Evolutionary conservation across 2,329 filamentous ascomycete species (phyloP).

Genomic region (Fusarium nygamai): DNA sequence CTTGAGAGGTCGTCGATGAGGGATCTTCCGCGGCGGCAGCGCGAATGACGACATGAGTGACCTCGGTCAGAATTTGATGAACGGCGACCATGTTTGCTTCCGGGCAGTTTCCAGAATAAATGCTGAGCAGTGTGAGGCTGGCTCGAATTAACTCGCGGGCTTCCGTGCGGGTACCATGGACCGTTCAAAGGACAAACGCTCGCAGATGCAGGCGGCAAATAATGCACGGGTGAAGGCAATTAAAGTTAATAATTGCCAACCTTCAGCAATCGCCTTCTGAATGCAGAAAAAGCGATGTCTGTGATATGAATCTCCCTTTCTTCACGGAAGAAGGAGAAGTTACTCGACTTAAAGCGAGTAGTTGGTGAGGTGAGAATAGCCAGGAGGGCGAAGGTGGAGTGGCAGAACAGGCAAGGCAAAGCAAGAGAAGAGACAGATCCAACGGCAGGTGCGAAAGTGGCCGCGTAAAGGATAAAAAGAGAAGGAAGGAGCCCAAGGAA

Average conservation of each 20-base stretch:
- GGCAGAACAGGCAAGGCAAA: constrained; percentile 32
- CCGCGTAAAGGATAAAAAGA: constrained; percentile 36
- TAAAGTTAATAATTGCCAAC: constrained; percentile 19
- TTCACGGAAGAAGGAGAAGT: constrained; percentile 19
- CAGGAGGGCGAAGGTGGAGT: constrained; percentile 36
- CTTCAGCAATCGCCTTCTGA: constrained; percentile 18
- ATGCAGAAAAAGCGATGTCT: neutral
- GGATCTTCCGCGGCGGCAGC: constrained; percentile 33
- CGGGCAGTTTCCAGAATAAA: constrained; percentile 21
- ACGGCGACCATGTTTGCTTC: constrained; percentile 41
- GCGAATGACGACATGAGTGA: constrained; percentile 40
- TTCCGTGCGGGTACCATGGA: constrained; percentile 44
- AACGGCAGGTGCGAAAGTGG: constrained; percentile 33
- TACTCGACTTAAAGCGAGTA: constrained; percentile 26
- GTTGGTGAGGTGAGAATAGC: constrained; percentile 34
- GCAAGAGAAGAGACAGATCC: constrained; percentile 24
- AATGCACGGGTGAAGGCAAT: constrained; percentile 33
- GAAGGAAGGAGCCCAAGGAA: constrained; percentile 29
- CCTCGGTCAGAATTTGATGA: constrained; percentile 40
- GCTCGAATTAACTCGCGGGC: constrained; percentile 42
- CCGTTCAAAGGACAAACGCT: constrained; percentile 33
- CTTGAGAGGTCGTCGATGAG: constrained; percentile 32
- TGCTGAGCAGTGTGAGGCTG: constrained; percentile 27
- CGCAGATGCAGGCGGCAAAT: constrained; percentile 28
- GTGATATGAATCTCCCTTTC: neutral